A percentile compares a stretch with the other conserved stretches of the same genome.
Conservation (phyloP, 2,329 filamentous ascomycete species). For the Aspergillus terreus region DNA sequence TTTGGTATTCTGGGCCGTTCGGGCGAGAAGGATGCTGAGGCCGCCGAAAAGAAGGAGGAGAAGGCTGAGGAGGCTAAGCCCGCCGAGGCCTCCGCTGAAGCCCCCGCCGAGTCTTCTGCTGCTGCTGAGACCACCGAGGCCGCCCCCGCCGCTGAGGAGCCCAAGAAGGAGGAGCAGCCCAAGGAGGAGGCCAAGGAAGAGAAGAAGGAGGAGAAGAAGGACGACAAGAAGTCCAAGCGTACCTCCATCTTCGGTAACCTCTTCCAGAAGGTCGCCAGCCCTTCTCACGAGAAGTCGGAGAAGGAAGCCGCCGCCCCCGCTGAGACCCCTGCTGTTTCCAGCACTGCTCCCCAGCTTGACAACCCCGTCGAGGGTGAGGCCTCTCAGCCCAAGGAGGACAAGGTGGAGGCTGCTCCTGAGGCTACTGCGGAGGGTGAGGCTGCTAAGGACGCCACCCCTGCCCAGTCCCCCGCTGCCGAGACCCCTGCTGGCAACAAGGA, state of each 20-base stretch:
- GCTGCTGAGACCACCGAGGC: slow-evolving; percentile 12
- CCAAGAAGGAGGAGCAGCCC: slow-evolving; percentile 10
- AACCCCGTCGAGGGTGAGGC: slow-evolving; percentile 39
- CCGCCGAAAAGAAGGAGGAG: slow-evolving; percentile 41
- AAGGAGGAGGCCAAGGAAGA: slow-evolving; percentile 42
- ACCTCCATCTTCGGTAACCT: slow-evolving; percentile 78
- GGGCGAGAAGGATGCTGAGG: slow-evolving; percentile 57
- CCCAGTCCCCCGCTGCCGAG: slow-evolving; percentile 29
- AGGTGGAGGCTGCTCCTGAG: slow-evolving; percentile 44
- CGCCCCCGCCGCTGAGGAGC: slow-evolving; percentile 8
- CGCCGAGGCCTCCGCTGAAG: slow-evolving; percentile 14
- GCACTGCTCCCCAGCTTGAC: slow-evolving; percentile 48
- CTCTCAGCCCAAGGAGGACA: slow-evolving; percentile 39
- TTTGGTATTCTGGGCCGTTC: slow-evolving; percentile 49
- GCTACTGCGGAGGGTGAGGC: slow-evolving; percentile 41
- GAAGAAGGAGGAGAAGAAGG: slow-evolving; percentile 32
- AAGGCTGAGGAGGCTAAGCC: slow-evolving; percentile 40
- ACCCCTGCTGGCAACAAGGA: slow-evolving; percentile 39
- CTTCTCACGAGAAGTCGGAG: slow-evolving; percentile 44
- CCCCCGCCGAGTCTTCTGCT: slow-evolving; percentile 24
- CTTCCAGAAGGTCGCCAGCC: slow-evolving; percentile 63
- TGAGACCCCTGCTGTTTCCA: slow-evolving; percentile 44
- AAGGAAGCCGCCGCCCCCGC: slow-evolving; percentile 48
- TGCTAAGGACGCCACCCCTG: slow-evolving; percentile 28
- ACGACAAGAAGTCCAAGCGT: slow-evolving; percentile 65